Conservation (phyloP, 202 grass and related monocot species). For the Carex arenaria region DNA sequence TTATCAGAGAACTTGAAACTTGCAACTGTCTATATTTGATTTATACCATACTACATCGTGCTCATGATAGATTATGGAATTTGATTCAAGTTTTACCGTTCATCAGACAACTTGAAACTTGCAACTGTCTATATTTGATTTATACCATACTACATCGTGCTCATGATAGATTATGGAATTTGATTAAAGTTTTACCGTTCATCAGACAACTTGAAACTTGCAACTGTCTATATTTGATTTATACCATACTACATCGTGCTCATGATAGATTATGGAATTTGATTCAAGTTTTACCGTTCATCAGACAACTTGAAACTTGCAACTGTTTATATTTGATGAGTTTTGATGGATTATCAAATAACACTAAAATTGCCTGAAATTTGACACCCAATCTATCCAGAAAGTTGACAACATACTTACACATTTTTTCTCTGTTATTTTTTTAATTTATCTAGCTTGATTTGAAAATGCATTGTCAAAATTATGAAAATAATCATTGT, state of each 20-base stretch:
- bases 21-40: background rate
- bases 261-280: background rate
- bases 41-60: background rate
- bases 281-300: background rate
- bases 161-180: background rate
- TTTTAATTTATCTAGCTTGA: background rate
- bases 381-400: background rate
- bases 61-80: background rate
- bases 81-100: background rate
- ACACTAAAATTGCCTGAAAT: background rate
- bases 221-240: background rate
- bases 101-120: background rate
- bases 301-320: background rate
- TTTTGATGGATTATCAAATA: background rate
- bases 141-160: background rate
- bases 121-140: background rate
- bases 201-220: background rate
- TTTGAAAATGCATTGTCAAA: background rate
- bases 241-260: background rate
- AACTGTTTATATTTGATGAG: background rate
- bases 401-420: background rate
- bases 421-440: background rate
- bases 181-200: background rate
- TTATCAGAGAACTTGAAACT: background rate
- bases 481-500: background rate